Evolutionary conservation across 441 rosid genomes (phyloP).

Genomic region (Hura crepitans): DNA sequence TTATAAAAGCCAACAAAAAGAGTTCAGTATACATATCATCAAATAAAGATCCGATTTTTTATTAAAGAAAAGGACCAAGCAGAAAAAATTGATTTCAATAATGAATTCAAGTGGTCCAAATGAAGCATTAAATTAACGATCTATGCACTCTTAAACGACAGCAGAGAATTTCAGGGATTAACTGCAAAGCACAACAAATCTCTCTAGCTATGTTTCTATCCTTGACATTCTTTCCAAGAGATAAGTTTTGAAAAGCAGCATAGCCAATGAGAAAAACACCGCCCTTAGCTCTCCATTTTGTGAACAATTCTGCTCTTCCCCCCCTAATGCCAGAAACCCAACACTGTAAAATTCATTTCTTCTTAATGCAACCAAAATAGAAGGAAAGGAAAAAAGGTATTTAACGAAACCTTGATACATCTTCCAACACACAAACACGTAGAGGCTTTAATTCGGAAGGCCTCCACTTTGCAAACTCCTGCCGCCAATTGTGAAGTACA

Average conservation of each 20-base stretch:
- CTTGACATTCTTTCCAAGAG: slow-evolving; percentile 83
- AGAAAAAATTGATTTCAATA: neutral
- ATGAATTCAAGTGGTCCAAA: neutral
- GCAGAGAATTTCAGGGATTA: neutral
- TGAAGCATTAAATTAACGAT: neutral
- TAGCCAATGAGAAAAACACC: slow-evolving; percentile 94
- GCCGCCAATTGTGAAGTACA: slow-evolving; percentile 98
- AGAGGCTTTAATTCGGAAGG: slow-evolving; percentile 90
- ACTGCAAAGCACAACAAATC: slow-evolving; percentile 73
- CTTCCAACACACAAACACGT: slow-evolving; percentile 93
- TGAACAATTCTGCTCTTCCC: slow-evolving; percentile 70
- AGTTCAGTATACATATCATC: no score
- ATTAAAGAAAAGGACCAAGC: no score
- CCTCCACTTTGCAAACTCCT: slow-evolving; percentile 92
- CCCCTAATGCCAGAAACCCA: slow-evolving; percentile 46
- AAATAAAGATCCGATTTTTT: no score
- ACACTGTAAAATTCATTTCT: slow-evolving; percentile 2
- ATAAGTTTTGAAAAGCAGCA: slow-evolving; percentile 83
- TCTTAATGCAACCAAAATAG: slow-evolving; percentile 1
- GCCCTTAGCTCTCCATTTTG: slow-evolving; percentile 93
- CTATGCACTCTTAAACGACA: neutral
- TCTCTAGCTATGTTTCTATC: slow-evolving; percentile 69
- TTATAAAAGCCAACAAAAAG: neutral
- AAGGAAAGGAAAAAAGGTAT: slow-evolving; percentile 6
- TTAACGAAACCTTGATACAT: slow-evolving; percentile 70